Evolutionary conservation across 2,329 filamentous ascomycete species (phyloP).

Genomic region (Amphichorda felina): DNA sequence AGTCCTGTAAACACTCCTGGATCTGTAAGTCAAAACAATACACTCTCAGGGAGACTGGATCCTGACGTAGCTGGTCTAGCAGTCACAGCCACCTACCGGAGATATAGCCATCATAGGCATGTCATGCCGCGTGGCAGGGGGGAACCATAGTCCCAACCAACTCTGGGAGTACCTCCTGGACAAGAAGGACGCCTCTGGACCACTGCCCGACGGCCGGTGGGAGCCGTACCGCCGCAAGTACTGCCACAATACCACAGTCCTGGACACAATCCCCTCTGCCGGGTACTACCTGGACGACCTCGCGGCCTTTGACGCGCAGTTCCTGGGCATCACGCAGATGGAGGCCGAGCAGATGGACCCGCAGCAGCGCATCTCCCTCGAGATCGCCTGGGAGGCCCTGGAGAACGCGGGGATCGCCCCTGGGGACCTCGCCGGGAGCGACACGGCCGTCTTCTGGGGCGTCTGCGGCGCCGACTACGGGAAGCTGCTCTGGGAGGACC

Average conservation of each 20-base stretch:
- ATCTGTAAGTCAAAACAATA: too few relatives aligned
- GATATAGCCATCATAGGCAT: conserved; percentile 49
- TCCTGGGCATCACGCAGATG: conserved; percentile 61
- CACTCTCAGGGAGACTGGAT: too few relatives aligned
- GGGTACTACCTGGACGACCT: conserved; percentile 45
- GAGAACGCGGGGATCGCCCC: conserved; percentile 43
- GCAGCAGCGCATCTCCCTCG: conserved; percentile 49
- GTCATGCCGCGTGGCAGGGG: conserved; percentile 46
- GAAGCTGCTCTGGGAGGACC: background rate
- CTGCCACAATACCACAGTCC: conserved; percentile 47
- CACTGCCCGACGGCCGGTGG: conserved; percentile 46
- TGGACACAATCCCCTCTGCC: conserved; percentile 32
- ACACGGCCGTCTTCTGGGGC: conserved; percentile 4
- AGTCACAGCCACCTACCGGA: too few relatives aligned
- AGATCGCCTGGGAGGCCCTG: conserved; percentile 54
- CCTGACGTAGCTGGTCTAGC: too few relatives aligned
- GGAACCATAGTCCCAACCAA: conserved; percentile 41
- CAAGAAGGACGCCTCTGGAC: conserved; percentile 47
- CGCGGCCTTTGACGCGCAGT: conserved; percentile 52
- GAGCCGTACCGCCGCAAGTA: conserved; percentile 50
- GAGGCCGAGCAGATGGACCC: conserved; percentile 51
- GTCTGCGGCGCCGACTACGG: conserved; percentile 3
- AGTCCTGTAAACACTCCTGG: too few relatives aligned
- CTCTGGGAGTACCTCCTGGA: conserved; percentile 53
- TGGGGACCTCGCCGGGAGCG: background rate